These are phyloP conservation scores for Atkinsonella hypoxylon DNA, from an alignment of 2,329 filamentous ascomycete genomes.

Conservation along the genomic window DNA sequence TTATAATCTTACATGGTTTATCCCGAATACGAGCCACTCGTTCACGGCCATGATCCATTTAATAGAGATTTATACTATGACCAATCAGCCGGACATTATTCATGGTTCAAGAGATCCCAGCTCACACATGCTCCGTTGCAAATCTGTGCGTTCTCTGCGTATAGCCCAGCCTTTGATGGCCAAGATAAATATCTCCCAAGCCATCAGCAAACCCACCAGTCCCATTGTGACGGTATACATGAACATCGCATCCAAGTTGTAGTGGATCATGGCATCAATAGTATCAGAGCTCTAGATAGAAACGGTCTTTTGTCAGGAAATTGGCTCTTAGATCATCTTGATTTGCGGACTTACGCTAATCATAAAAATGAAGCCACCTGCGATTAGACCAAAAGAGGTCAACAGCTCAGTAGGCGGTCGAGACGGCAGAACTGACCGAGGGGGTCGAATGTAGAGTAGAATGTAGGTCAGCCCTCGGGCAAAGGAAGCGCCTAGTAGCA, in stretches of 20 bases:
- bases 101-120: background rate
- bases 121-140: background rate
- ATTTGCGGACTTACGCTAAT: constrained; percentile 51
- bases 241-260: constrained; percentile 81
- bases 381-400: constrained; percentile 72
- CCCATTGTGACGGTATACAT: constrained; percentile 84
- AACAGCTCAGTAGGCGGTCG: constrained; percentile 87
- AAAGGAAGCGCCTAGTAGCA: constrained; percentile 70
- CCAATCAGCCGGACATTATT: too few species aligned
- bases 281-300: constrained; percentile 55
- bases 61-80: too few species aligned
- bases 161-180: constrained; percentile 82
- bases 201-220: constrained; percentile 70
- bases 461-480: constrained; percentile 72
- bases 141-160: constrained; percentile 21
- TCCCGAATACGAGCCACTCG: too few species aligned
- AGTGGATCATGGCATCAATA: constrained; percentile 62
- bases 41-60: too few species aligned
- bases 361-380: constrained; percentile 88
- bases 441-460: constrained; percentile 66
- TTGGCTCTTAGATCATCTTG: too few species aligned
- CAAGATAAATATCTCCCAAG: constrained; percentile 66
- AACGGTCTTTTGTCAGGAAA: background rate
- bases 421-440: constrained; percentile 66
- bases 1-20: too few species aligned